Evolutionary conservation across 2,329 filamentous ascomycete species (phyloP).

Genomic region (Cordyceps tenuipes): DNA sequence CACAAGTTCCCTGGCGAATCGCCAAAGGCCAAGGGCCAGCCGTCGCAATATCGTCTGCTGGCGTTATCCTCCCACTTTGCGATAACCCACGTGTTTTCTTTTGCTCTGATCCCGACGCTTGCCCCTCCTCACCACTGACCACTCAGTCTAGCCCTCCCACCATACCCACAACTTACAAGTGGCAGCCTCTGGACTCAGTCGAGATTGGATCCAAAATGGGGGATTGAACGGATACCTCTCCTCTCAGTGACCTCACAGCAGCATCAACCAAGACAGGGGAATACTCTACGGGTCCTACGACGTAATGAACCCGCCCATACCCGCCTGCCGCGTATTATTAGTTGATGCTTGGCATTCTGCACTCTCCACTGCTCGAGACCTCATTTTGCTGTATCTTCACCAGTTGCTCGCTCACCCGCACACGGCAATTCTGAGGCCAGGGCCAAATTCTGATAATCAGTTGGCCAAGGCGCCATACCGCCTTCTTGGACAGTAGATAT

Average conservation of each 20-base stretch:
- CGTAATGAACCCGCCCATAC: constrained; percentile 4
- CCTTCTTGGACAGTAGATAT: background rate
- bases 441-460: background rate
- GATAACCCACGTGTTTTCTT: background rate
- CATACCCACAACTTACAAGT: background rate
- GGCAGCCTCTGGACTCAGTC: constrained; percentile 8
- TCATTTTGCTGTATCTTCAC: background rate
- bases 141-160: constrained; percentile 2
- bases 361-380: background rate
- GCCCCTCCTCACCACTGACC: background rate
- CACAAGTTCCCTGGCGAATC: background rate
- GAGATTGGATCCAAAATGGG: background rate
- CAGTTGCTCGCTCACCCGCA: background rate
- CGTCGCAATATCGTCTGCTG: background rate
- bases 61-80: background rate
- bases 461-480: background rate
- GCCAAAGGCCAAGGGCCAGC: background rate
- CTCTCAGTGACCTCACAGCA: background rate
- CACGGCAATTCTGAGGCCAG: background rate
- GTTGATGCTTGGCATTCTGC: constrained; percentile 2
- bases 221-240: background rate
- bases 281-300: background rate
- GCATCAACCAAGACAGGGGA: background rate
- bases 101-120: background rate
- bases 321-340: background rate